These are phyloP conservation scores for Omphalea diandra DNA, from an alignment of 441 rosid species.

Conservation along the genomic window DNA sequence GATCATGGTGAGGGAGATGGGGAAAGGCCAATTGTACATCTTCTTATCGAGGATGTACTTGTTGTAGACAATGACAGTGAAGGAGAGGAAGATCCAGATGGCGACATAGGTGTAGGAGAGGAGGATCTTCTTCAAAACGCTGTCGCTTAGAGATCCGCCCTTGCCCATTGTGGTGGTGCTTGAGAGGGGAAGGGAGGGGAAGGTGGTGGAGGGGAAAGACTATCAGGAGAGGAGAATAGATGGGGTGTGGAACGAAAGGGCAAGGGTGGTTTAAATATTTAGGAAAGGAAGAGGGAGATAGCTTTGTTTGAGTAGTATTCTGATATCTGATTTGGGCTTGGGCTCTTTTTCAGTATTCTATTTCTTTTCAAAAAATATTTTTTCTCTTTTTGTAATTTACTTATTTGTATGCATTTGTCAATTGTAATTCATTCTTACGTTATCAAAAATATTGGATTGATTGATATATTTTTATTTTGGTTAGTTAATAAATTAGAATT, in stretches of 20 bases:
- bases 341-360: background rate
- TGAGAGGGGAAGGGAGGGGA: constrained; percentile 8
- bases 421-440: no score
- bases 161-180: constrained; percentile 57
- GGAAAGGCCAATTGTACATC: constrained; percentile 98
- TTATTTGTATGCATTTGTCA: background rate
- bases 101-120: constrained; percentile 92
- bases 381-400: background rate
- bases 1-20: constrained; percentile 96
- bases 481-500: no score
- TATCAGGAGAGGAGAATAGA: constrained; percentile 19
- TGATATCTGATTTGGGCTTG: background rate
- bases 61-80: constrained; percentile 98
- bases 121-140: constrained; percentile 81
- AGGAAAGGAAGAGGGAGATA: background rate
- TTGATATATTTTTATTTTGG: no score
- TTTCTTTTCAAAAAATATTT: background rate
- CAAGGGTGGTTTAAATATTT: constrained; percentile 1
- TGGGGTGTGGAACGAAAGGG: background rate
- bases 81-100: constrained; percentile 97
- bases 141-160: constrained; percentile 78
- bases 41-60: constrained; percentile 98
- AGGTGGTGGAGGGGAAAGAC: constrained; percentile 10
- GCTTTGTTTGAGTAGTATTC: constrained; percentile 10
- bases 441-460: no score